Percentiles rank a stretch among this genome's conserved stretches.
These are phyloP conservation scores for Pythium dissotocum DNA, from an alignment of 352 stramenopile genomes.

Conservation along the genomic window DNA sequence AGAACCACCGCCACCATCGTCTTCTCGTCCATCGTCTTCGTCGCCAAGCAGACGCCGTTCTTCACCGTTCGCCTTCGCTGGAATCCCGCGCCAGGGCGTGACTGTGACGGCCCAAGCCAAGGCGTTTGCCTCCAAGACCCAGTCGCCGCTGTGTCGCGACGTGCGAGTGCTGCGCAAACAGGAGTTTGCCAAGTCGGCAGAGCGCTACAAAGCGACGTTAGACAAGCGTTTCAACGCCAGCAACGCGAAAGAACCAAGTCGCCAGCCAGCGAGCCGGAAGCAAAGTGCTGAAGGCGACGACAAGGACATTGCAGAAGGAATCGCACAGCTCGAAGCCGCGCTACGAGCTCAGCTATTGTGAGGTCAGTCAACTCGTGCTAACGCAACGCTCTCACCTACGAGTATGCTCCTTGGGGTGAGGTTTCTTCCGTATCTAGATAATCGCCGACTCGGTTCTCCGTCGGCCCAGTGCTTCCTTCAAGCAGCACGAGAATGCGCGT, in stretches of 20 bases:
- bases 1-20: neutral
- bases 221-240: conserved; percentile 26
- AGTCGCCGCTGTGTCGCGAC: conserved; percentile 43
- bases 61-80: conserved; percentile 24
- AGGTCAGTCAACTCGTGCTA: neutral
- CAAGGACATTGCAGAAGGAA: neutral
- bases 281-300: neutral
- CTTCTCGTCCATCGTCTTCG: conserved; percentile 6
- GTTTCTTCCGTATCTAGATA: too few relatives aligned
- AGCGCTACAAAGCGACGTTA: conserved; percentile 41
- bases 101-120: conserved; percentile 47
- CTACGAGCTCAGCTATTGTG: conserved; percentile 16
- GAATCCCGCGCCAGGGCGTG: conserved; percentile 47
- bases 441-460: too few relatives aligned
- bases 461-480: too few relatives aligned
- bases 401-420: conserved; percentile 25
- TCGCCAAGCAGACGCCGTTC: conserved; percentile 6
- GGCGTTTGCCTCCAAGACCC: conserved; percentile 36
- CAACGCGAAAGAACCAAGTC: neutral
- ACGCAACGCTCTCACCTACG: neutral
- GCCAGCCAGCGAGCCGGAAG: neutral
- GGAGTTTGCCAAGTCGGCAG: conserved; percentile 45
- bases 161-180: conserved; percentile 46
- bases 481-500: too few relatives aligned
- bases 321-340: conserved; percentile 21